These are phyloP conservation scores for Pelargonium fulgidum DNA, from an alignment of 441 rosid species.

Conservation along the genomic window DNA sequence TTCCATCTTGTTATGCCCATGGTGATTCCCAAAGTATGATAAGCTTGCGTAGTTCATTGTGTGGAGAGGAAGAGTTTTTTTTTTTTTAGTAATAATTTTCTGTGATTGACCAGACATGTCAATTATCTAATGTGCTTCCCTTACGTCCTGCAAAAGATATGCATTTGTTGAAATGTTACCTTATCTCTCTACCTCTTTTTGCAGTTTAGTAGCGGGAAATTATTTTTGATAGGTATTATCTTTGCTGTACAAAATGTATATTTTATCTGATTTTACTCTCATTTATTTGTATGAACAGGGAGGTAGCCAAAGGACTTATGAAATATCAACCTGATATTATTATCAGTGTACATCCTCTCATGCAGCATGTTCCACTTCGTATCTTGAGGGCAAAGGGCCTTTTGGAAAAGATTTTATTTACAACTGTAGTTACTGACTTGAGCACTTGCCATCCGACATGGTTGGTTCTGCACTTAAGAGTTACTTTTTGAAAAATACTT, in stretches of 20 bases:
- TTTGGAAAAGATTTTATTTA: slow-evolving; percentile 74
- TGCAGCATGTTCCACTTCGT: slow-evolving; percentile 99
- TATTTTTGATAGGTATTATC: not conserved
- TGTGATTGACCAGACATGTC: too few relatives aligned
- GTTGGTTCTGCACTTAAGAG: slow-evolving; percentile 32
- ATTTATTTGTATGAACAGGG: slow-evolving; percentile 47
- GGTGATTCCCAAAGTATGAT: too few relatives aligned
- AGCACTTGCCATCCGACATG: slow-evolving; percentile 99
- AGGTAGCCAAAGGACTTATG: slow-evolving; percentile 91
- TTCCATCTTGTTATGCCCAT: too few relatives aligned
- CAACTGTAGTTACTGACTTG: slow-evolving; percentile 89
- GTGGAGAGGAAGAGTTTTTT: too few relatives aligned
- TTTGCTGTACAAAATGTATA: slow-evolving; percentile 4
- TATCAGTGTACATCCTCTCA: slow-evolving; percentile 90
- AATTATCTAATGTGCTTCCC: not conserved
- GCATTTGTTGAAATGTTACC: not conserved
- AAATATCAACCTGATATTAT: slow-evolving; percentile 91
- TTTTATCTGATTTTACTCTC: slow-evolving; percentile 19
- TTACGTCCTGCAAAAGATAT: not conserved
- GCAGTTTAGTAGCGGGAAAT: not conserved
- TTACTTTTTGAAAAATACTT: slow-evolving; percentile 11
- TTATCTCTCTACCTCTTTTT: not conserved
- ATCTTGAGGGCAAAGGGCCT: slow-evolving; percentile 82
- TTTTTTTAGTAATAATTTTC: too few relatives aligned
- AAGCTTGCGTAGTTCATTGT: too few relatives aligned